phyloP scores from a whole-genome alignment of 768 basidiomycete genomes.

The Chlorophyllum brunneum region DNA sequence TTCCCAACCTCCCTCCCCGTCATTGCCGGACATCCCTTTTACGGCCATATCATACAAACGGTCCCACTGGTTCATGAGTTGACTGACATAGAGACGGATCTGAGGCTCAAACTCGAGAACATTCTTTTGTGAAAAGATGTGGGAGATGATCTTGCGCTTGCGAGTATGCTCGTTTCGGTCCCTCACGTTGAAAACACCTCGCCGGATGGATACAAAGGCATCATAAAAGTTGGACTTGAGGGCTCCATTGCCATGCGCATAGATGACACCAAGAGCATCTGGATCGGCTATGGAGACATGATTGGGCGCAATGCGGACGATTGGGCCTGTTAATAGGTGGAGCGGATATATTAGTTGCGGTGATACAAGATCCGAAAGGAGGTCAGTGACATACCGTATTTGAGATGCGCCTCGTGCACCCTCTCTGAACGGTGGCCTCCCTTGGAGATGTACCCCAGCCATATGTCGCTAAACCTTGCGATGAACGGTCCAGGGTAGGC shows the following conservation, averaged over 20 bases:
- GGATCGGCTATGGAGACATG: slow-evolving; percentile 78
- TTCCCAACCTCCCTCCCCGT: slow-evolving; percentile 67
- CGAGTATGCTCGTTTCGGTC: slow-evolving; percentile 76
- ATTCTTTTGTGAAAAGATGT: slow-evolving; percentile 81
- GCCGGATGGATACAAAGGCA: slow-evolving; percentile 70
- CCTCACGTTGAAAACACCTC: slow-evolving; percentile 77
- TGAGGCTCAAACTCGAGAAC: slow-evolving; percentile 86
- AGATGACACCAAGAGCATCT: slow-evolving; percentile 68
- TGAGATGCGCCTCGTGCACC: slow-evolving; percentile 69
- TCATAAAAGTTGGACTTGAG: slow-evolving; percentile 79
- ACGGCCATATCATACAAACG: slow-evolving; percentile 51
- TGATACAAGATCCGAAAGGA: slow-evolving; percentile 12
- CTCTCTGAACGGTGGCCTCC: slow-evolving; percentile 73
- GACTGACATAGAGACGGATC: slow-evolving; percentile 53
- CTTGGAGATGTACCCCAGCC: slow-evolving; percentile 64
- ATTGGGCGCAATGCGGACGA: slow-evolving; percentile 73
- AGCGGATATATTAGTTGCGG: neutral
- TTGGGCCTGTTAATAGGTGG: slow-evolving; percentile 38
- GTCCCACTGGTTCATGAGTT: slow-evolving; percentile 75
- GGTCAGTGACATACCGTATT: slow-evolving; percentile 52
- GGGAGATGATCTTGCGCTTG: slow-evolving; percentile 88
- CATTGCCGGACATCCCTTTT: slow-evolving; percentile 52
- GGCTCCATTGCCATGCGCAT: slow-evolving; percentile 82
- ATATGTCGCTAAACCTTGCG: slow-evolving; percentile 69
- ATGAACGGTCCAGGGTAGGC: slow-evolving; percentile 63